phyloP scores from a whole-genome alignment of 148 eudicot species.

The Fallopia convolvulus region DNA sequence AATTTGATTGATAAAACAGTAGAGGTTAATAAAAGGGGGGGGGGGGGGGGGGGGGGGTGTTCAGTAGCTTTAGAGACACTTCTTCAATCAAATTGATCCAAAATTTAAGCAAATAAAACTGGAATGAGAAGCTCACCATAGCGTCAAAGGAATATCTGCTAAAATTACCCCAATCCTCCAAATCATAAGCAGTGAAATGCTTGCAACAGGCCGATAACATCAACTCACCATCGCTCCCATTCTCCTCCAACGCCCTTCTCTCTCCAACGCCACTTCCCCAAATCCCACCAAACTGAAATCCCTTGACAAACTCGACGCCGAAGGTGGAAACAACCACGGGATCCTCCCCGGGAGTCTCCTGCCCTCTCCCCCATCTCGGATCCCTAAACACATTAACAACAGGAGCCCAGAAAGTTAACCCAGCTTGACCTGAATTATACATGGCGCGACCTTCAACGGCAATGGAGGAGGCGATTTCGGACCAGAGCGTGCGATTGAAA shows the following conservation, averaged over 20 bases:
- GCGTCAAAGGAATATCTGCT: constrained; percentile 84
- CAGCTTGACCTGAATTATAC: constrained; percentile 82
- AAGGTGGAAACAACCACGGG: constrained; percentile 54
- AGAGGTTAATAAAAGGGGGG: background rate
- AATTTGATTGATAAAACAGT: background rate
- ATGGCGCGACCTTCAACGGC: constrained; percentile 79
- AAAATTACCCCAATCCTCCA: constrained; percentile 64
- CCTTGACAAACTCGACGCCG: constrained; percentile 63
- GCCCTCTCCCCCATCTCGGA: constrained; percentile 99
- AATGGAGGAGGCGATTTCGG: constrained; percentile 35
- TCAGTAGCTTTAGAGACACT: too few species aligned
- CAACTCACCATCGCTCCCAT: constrained; percentile 32
- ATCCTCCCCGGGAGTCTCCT: constrained; percentile 97
- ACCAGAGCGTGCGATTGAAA: constrained; percentile 60
- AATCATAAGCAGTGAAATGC: constrained; percentile 92
- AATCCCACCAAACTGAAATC: constrained; percentile 46
- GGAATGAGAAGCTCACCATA: constrained; percentile 35
- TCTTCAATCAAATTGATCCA: too few species aligned
- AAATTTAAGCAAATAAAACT: background rate
- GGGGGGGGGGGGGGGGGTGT: too few species aligned
- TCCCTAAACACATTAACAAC: constrained; percentile 87
- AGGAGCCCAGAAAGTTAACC: constrained; percentile 94
- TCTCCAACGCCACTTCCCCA: constrained; percentile 3
- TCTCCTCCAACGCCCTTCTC: constrained; percentile 26
- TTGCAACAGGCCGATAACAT: constrained; percentile 98